phyloP scores from a whole-genome alignment of 495 filamentous ascomycete species.

The Hyaloscypha finlandica region DNA sequence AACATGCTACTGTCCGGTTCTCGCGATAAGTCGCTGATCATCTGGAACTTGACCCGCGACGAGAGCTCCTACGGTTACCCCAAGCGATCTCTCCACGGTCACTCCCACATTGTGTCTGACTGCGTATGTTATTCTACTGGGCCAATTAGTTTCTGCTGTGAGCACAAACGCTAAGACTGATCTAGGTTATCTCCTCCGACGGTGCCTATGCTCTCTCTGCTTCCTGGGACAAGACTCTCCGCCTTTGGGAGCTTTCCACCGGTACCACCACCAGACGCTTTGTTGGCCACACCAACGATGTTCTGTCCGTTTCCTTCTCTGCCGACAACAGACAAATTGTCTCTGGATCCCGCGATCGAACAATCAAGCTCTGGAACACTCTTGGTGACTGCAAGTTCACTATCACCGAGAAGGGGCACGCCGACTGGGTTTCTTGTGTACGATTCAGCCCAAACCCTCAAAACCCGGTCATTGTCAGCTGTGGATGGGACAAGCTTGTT shows the following conservation, averaged over 20 bases:
- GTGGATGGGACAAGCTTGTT: constrained; percentile 99
- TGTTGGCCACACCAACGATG: constrained; percentile 98
- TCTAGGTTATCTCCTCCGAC: constrained; percentile 98
- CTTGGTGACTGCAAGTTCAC: constrained; percentile 99
- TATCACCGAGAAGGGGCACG: constrained; percentile 99
- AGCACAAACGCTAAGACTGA: constrained; percentile 26
- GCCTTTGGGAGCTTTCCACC: constrained; percentile 97
- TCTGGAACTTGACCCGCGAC: constrained; percentile 99
- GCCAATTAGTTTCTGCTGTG: constrained; percentile 20
- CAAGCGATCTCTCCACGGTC: constrained; percentile 96
- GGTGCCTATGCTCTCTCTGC: constrained; percentile 98
- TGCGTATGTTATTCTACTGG: constrained; percentile 69
- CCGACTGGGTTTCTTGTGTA: constrained; percentile 99
- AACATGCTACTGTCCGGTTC: constrained; percentile 99
- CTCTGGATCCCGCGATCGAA: constrained; percentile 94
- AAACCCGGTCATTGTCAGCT: constrained; percentile 99
- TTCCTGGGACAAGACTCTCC: constrained; percentile 99
- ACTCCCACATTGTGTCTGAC: constrained; percentile 99
- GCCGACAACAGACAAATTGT: constrained; percentile 99
- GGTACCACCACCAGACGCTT: constrained; percentile 96
- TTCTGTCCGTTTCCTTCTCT: constrained; percentile 99
- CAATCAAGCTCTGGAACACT: constrained; percentile 99
- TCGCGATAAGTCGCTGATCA: constrained; percentile 98
- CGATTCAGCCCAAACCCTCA: constrained; percentile 99
- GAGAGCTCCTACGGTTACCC: constrained; percentile 97